These are phyloP conservation scores for Lophium mytilinum DNA, from an alignment of 495 filamentous ascomycete genomes.

Conservation along the genomic window DNA sequence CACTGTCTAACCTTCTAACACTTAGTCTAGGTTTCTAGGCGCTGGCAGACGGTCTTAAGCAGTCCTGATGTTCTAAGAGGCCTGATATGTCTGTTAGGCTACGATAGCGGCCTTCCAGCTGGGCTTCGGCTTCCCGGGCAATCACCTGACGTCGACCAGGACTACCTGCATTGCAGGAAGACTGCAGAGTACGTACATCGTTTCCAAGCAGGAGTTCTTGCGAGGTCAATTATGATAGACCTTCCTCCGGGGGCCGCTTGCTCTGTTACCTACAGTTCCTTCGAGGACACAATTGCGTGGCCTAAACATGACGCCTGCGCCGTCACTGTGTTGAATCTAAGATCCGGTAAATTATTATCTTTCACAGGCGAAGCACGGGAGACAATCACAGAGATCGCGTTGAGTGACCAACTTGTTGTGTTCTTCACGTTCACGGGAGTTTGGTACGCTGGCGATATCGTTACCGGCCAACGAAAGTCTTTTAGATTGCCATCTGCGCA, in stretches of 20 bases:
- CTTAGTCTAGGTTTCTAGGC: conserved; percentile 12
- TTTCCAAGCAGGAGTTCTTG: conserved; percentile 1
- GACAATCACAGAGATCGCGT: neutral
- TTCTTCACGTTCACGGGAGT: neutral
- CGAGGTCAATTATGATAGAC: too few relatives aligned
- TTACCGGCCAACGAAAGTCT: neutral
- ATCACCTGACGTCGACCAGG: neutral
- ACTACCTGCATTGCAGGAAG: conserved; percentile 3
- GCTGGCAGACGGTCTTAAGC: conserved; percentile 5
- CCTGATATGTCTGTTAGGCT: too few relatives aligned
- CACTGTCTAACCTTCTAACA: too few relatives aligned
- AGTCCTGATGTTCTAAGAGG: conserved; percentile 2
- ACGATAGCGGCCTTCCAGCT: too few relatives aligned
- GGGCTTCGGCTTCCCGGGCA: neutral
- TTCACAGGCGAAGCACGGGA: conserved; percentile 3
- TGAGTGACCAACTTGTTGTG: conserved; percentile 7
- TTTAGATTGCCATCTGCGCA: conserved; percentile 4
- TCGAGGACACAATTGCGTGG: neutral
- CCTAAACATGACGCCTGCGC: neutral
- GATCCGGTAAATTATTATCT: neutral
- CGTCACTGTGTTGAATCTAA: conserved; percentile 6
- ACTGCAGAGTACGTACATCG: neutral
- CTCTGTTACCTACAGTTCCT: neutral
- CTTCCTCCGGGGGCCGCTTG: neutral
- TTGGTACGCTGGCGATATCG: conserved; percentile 9